phyloP scores from a whole-genome alignment of 805 yeast genomes.

The Myxozyma neglecta region DNA sequence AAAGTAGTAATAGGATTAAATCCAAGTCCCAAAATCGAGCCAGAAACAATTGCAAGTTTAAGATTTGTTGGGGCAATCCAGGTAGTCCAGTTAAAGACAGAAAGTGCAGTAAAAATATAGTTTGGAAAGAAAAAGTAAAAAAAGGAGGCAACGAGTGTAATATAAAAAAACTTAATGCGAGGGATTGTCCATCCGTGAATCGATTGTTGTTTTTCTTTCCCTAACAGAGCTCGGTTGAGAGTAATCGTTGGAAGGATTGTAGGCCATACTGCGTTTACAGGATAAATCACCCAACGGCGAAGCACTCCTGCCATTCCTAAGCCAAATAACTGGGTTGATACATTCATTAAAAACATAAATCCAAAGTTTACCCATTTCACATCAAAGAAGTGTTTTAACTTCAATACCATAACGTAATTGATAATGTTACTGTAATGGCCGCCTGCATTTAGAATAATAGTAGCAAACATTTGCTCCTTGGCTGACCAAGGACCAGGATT shows the following conservation, averaged over 20 bases:
- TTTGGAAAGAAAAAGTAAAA: constrained; percentile 63
- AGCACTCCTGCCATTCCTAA: constrained; percentile 66
- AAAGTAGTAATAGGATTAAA: constrained; percentile 61
- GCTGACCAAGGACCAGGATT: constrained; percentile 63
- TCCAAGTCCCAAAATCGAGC: constrained; percentile 63
- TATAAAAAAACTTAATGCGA: constrained; percentile 50
- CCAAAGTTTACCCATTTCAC: constrained; percentile 44
- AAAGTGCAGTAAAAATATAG: constrained; percentile 57
- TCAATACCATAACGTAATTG: constrained; percentile 53
- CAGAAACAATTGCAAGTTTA: constrained; percentile 63
- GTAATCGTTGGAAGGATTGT: constrained; percentile 56
- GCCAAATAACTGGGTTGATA: constrained; percentile 61
- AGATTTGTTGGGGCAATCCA: constrained; percentile 62
- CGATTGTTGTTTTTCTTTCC: constrained; percentile 34
- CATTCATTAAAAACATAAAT: constrained; percentile 54
- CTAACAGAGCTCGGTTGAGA: constrained; percentile 26
- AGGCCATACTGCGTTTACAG: constrained; percentile 66
- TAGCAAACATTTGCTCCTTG: constrained; percentile 63
- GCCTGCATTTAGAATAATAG: constrained; percentile 39
- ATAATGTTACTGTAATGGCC: constrained; percentile 51
- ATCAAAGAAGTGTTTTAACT: constrained; percentile 48
- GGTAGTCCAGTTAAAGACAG: constrained; percentile 58
- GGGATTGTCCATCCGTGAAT: constrained; percentile 62
- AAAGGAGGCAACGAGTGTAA: constrained; percentile 45
- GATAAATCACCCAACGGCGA: constrained; percentile 56